Conservation (phyloP, 2,329 filamentous ascomycete species). For the Cadophora sp. region DNA sequence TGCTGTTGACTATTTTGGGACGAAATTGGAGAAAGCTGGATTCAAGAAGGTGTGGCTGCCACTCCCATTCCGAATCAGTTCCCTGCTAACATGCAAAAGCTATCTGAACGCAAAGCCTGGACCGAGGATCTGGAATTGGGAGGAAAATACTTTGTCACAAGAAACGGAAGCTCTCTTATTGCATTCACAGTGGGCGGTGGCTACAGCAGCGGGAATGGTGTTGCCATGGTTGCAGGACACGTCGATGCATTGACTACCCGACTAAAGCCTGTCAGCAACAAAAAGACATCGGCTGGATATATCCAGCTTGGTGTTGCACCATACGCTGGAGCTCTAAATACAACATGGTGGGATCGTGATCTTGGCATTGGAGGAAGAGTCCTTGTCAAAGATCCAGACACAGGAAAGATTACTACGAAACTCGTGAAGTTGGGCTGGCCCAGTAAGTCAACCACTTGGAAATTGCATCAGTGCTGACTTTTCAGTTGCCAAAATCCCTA, state of each 20-base stretch:
- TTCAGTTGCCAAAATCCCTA: constrained; percentile 82
- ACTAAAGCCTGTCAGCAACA: constrained; percentile 87
- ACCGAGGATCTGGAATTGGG: constrained; percentile 72
- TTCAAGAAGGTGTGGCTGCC: constrained; percentile 69
- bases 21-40: constrained; percentile 73
- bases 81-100: constrained; percentile 50
- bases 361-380: constrained; percentile 90
- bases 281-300: constrained; percentile 85
- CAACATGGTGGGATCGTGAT: constrained; percentile 97
- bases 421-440: constrained; percentile 95
- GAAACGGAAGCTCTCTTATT: constrained; percentile 86
- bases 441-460: constrained; percentile 51
- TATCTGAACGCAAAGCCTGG: constrained; percentile 85
- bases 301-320: constrained; percentile 89
- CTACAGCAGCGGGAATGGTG: constrained; percentile 84
- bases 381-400: constrained; percentile 74
- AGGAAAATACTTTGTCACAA: constrained; percentile 87
- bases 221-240: constrained; percentile 89
- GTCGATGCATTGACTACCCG: constrained; percentile 91
- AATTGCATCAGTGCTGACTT: constrained; percentile 27
- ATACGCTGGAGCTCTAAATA: constrained; percentile 86
- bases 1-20: constrained; percentile 79
- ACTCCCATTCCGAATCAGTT: background rate
- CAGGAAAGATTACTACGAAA: constrained; percentile 79
- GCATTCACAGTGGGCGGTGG: constrained; percentile 83